Conservation (phyloP, 1,284 basidiomycete species). For the Austroboletus niveus region DNA sequence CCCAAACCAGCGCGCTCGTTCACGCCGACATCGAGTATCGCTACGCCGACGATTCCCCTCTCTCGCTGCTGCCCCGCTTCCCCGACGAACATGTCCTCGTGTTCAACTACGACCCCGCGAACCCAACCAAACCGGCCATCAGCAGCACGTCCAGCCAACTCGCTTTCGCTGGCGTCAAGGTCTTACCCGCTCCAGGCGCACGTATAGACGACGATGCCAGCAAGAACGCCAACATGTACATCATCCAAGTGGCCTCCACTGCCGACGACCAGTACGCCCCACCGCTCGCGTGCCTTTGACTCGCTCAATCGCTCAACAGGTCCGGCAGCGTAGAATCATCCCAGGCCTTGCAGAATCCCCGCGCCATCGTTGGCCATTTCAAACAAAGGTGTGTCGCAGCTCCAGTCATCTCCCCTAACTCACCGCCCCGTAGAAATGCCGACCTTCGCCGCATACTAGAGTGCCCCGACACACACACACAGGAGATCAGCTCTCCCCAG, state of each 20-base stretch:
- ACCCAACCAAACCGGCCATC: conserved; percentile 39
- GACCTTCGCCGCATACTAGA: conserved; percentile 55
- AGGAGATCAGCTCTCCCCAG: conserved; percentile 5
- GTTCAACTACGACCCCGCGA: conserved; percentile 56
- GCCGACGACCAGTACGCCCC: conserved; percentile 45
- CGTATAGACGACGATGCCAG: conserved; percentile 42
- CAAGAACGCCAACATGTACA: conserved; percentile 68
- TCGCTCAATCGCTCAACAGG: conserved; percentile 8
- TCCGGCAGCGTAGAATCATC: conserved; percentile 33
- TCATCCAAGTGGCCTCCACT: conserved; percentile 58
- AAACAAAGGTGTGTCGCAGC: conserved; percentile 53
- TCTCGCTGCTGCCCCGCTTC: conserved; percentile 54
- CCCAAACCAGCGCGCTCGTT: conserved; percentile 44
- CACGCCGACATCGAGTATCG: conserved; percentile 79
- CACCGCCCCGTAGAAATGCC: conserved; percentile 46
- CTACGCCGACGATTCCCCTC: conserved; percentile 72
- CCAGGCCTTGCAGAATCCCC: conserved; percentile 45
- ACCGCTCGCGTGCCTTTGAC: not conserved
- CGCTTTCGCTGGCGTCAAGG: conserved; percentile 56
- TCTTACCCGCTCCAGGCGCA: conserved; percentile 70
- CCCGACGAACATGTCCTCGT: conserved; percentile 68
- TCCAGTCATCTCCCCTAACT: conserved; percentile 1
- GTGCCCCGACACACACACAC: conserved; percentile 36
- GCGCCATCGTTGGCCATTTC: conserved; percentile 53
- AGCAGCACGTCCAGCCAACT: conserved; percentile 63